Base-by-base conservation (phyloP, 148 eudicot species). In the Polygonum maritimum region DNA sequence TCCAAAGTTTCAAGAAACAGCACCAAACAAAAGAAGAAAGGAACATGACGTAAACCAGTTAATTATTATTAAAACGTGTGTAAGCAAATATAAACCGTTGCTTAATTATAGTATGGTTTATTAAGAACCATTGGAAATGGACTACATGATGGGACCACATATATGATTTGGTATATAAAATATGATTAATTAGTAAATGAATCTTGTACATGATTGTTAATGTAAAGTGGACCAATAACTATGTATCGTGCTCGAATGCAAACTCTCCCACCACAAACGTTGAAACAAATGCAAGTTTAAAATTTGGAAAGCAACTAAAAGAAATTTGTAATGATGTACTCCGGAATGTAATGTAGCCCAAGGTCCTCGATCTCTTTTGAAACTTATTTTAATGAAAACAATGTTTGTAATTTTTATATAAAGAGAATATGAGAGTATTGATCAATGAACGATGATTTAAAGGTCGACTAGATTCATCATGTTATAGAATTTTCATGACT, bases 81-180 rank as follows among this genome's bases (percentile, higher is more conserved):
- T 62, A 62, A 62, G 69, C 69, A 62, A 62, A 31, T 62, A 62
- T 62, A 62, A 62, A 62, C 69, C 69, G 69, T 62, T 62, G 69
- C 69, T 62, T 62, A 62, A 62, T 62, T 62, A 62, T 62, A 26
- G 31, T 26, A 62, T 62, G 69, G 69, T 62, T 62, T 62, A 62
- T 62, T 26, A 31, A 10, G 38, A 26, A 22, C 67, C 67, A 26
- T 18, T 60, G 36, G 26, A 60, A 60, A 22, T 60, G 67, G 67
- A 60, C 67, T 22, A 60, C 67, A 60, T 33, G 14, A 8, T 60
- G 67, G 67, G 67, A 31, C 36, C 67, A 60, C 31, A 26, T 26
- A 26, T 26, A 26, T 44, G 47, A 44, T 44, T 44, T 0, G 47
- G 9, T 44, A 44, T 44, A 44, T 44, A 44, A 44, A 60, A 10